Base-by-base conservation (phyloP, 176 grass and related monocot species). In the Eragrostis nindensis region DNA sequence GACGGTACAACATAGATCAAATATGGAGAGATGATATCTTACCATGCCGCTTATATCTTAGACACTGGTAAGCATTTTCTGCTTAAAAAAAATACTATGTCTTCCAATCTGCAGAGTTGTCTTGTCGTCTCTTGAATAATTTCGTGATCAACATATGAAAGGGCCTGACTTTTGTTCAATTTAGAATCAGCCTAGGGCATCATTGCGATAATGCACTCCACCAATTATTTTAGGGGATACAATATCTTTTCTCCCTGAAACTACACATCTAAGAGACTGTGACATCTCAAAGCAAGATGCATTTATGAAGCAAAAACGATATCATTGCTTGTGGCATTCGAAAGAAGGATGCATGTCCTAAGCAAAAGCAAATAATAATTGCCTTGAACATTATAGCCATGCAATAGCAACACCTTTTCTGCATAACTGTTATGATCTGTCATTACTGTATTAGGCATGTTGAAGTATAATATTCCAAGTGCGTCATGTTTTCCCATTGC, bases 1-100 rank as follows among this genome's bases (percentile, higher is more conserved):
- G 96, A 75, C 79, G 86, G 38, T 95, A 88, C 71, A 89, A 84
- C 73, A 95, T 98, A 81, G 86, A 90, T 10, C 95, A 91, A 82
- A 98, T 98, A 90, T 98, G 92, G 92, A 83, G 92, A 68, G 90
- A 95, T 70, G 96, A 98, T 87, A 95, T 98, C 74, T 88, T 93
- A 40, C 96, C 92, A 62, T 95, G 92, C 54, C 96, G 88, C 18
- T 29, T 89, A 62, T 95, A 98, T 87, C 88, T 98, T 48, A 95
- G 96, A 83, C 96, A 98, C 78, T 98, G 92, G 96, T 98, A 83
- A 86, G 70, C 65, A 64, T 45, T 76, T 45, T 1, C 11, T 73
- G 7, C 42, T 80, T 6, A 70, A 53, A 53, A 8, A 53, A 46
- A 8, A 77, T 89, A 61, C 67, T 85, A 61, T 26, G 2, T 17